phyloP scores from a whole-genome alignment of 1,284 basidiomycete species.

The Macrocybe sp. region DNA sequence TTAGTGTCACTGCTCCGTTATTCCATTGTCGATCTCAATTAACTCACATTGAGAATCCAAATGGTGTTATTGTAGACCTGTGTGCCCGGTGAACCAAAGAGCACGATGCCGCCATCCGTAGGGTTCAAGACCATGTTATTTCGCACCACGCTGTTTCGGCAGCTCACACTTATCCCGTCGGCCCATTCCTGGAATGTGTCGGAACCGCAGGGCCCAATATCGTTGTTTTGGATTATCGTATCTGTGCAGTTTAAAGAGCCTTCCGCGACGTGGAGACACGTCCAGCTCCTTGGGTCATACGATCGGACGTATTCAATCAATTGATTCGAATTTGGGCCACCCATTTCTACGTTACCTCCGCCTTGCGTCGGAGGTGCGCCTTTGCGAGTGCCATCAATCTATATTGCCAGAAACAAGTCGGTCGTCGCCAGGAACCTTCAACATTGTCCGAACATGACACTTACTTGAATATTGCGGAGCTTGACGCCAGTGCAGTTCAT shows the following conservation, averaged over 20 bases:
- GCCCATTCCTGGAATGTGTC: conserved; percentile 73
- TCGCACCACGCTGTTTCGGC: conserved; percentile 58
- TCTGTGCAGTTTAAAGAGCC: conserved; percentile 64
- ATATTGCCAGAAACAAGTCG: conserved; percentile 4
- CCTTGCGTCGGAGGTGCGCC: conserved; percentile 48
- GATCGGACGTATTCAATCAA: conserved; percentile 68
- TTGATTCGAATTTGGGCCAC: conserved; percentile 62
- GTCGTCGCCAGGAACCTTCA: neutral
- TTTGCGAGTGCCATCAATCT: conserved; percentile 66
- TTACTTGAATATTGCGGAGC: conserved; percentile 69
- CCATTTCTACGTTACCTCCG: conserved; percentile 76
- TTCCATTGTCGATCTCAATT: neutral
- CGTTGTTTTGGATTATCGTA: conserved; percentile 69
- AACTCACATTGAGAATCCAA: conserved; percentile 57
- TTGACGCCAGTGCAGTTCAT: conserved; percentile 50
- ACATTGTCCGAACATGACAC: conserved; percentile 4
- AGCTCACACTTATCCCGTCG: conserved; percentile 80
- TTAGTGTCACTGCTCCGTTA: conserved; percentile 1
- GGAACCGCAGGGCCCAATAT: conserved; percentile 72
- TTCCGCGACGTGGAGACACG: conserved; percentile 67
- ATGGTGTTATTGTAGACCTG: conserved; percentile 67
- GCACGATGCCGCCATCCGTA: conserved; percentile 80
- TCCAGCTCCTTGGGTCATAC: conserved; percentile 70
- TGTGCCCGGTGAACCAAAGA: conserved; percentile 79
- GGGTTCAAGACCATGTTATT: conserved; percentile 72